A percentile compares a stretch with the other conserved stretches of the same genome.
phyloP scores from a whole-genome alignment of 2,329 filamentous ascomycete species.

The Penicillium sclerotigenum region DNA sequence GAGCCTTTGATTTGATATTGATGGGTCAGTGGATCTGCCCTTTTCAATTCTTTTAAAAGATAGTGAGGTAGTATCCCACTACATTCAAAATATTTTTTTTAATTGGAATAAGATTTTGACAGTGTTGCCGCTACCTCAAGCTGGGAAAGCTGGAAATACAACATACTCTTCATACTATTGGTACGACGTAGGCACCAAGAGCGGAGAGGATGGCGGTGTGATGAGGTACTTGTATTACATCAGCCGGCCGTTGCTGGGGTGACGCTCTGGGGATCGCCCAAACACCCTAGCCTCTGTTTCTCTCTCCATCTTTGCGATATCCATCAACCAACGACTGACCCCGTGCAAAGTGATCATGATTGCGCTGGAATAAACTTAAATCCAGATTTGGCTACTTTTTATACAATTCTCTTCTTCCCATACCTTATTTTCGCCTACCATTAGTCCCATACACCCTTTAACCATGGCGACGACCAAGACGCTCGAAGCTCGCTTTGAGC shows the following conservation, averaged over 20 bases:
- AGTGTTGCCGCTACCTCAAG: neutral
- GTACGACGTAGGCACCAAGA: neutral
- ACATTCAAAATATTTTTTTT: no score
- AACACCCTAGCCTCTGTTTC: conserved; percentile 19
- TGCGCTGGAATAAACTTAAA: neutral
- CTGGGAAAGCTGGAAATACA: neutral
- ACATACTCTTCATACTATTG: neutral
- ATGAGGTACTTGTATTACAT: neutral
- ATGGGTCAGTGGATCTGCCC: neutral
- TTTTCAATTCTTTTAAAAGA: neutral
- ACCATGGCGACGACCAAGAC: conserved; percentile 71
- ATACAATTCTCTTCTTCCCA: conserved; percentile 4
- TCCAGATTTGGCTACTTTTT: neutral
- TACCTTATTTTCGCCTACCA: conserved; percentile 6
- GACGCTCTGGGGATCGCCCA: conserved; percentile 13
- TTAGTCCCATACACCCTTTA: conserved; percentile 7
- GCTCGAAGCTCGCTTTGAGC: conserved; percentile 85
- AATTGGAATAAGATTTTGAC: neutral
- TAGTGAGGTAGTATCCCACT: neutral
- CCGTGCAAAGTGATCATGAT: conserved; percentile 10
- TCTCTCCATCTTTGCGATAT: conserved; percentile 11
- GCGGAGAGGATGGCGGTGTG: neutral
- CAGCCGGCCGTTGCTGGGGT: conserved; percentile 19
- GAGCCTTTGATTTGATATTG: neutral
- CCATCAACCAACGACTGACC: conserved; percentile 10